phyloP scores from a whole-genome alignment of 1,284 basidiomycete genomes.

The Cryptococcus hybrid region DNA sequence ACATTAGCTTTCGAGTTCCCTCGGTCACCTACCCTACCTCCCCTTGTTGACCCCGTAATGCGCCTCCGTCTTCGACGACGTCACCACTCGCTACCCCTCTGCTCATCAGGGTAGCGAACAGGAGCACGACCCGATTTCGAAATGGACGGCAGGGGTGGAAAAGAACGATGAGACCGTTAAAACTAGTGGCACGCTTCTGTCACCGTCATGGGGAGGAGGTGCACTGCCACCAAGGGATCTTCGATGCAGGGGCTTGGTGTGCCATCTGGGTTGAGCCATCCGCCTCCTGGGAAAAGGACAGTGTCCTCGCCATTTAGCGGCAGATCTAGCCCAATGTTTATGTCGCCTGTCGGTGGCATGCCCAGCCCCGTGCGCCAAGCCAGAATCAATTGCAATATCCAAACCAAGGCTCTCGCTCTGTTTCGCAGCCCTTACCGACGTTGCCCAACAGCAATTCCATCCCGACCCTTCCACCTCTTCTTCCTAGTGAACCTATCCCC shows the following conservation, averaged over 20 bases:
- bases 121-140: slow-evolving; percentile 1
- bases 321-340: not conserved
- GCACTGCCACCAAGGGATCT: too few relatives aligned
- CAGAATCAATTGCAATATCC: not conserved
- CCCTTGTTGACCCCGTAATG: slow-evolving; percentile 18
- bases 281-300: not conserved
- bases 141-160: not conserved
- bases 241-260: too few relatives aligned
- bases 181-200: too few relatives aligned
- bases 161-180: not conserved
- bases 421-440: not conserved
- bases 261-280: too few relatives aligned
- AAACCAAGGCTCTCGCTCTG: not conserved
- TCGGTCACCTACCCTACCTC: slow-evolving; percentile 20
- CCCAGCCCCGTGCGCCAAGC: too few relatives aligned
- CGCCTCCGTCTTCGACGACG: not conserved
- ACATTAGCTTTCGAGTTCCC: slow-evolving; percentile 18
- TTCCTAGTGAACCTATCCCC: not conserved
- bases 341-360: not conserved
- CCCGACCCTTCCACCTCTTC: not conserved
- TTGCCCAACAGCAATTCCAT: not conserved
- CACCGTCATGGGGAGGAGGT: too few relatives aligned
- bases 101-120: not conserved
- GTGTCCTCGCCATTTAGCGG: not conserved
- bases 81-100: slow-evolving; percentile 1